Percentiles rank a stretch among this genome's conserved stretches.
These are phyloP conservation scores for Thermochaetoides thermophila DNA, from an alignment of 495 filamentous ascomycete genomes.

Conservation along the genomic window DNA sequence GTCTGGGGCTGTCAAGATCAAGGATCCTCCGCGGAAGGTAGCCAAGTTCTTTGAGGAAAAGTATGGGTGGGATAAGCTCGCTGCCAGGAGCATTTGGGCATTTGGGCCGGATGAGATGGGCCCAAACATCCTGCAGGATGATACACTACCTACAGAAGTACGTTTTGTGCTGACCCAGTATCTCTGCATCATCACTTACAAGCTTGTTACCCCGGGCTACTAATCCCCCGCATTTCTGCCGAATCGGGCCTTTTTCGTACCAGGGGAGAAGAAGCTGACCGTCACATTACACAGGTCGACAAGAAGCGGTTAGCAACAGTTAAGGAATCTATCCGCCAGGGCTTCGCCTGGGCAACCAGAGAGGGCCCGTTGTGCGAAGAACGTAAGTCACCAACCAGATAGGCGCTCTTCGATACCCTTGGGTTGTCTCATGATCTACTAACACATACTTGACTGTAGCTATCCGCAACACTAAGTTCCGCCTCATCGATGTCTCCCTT, in stretches of 20 bases:
- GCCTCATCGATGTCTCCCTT: constrained; percentile 77
- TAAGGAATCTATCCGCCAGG: constrained; percentile 82
- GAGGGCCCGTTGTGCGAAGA: constrained; percentile 98
- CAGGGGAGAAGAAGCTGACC: constrained; percentile 9
- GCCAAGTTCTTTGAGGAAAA: constrained; percentile 96
- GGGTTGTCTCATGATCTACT: neutral
- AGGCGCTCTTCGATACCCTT: neutral
- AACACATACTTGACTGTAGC: constrained; percentile 30
- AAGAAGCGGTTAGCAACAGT: constrained; percentile 78
- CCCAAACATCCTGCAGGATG: constrained; percentile 92
- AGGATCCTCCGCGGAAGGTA: constrained; percentile 81
- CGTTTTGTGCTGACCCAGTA: constrained; percentile 18
- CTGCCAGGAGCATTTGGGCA: constrained; percentile 91
- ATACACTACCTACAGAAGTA: constrained; percentile 73
- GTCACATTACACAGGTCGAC: constrained; percentile 46
- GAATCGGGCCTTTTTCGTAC: neutral
- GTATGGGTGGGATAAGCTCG: constrained; percentile 92
- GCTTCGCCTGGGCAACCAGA: constrained; percentile 87
- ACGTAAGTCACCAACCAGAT: constrained; percentile 43
- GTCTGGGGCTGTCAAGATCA: constrained; percentile 75
- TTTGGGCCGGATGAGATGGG: constrained; percentile 94
- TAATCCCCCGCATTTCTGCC: too few species aligned
- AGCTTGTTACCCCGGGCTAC: too few species aligned
- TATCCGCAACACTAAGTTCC: constrained; percentile 92
- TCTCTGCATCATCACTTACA: too few species aligned